These are phyloP conservation scores for Populus alba DNA, from an alignment of 345 rosid genomes.

Conservation along the genomic window DNA sequence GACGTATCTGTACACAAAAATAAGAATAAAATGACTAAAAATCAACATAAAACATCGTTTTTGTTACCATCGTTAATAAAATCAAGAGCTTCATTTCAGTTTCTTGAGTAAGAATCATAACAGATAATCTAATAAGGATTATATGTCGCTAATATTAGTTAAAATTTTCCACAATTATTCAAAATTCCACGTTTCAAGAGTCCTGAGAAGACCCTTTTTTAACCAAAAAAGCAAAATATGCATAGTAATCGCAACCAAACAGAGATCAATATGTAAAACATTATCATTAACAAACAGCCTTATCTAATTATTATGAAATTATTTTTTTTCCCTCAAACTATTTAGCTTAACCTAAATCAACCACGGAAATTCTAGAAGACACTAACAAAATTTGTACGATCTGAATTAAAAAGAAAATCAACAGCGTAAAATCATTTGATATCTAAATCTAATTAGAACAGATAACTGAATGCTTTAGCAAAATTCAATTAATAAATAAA, in stretches of 20 bases:
- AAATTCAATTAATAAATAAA: not conserved
- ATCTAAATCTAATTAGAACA: not conserved
- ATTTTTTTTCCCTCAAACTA: not conserved
- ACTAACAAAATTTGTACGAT: not conserved
- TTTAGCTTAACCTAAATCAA: not conserved
- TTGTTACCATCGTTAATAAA: too few relatives aligned
- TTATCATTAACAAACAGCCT: not conserved
- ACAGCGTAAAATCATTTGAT: not conserved
- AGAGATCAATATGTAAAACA: not conserved
- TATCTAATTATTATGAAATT: not conserved
- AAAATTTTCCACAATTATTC: not conserved
- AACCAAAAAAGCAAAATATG: not conserved
- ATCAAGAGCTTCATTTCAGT: not conserved
- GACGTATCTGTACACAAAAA: constrained; percentile 57
- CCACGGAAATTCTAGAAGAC: not conserved
- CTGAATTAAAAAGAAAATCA: not conserved
- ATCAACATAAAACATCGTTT: not conserved
- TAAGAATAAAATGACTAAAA: not conserved
- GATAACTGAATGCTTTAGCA: not conserved
- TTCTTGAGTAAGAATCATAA: not conserved
- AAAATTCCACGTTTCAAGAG: not conserved
- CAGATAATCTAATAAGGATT: not conserved
- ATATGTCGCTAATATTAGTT: not conserved
- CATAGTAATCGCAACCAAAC: not conserved
- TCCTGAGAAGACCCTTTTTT: not conserved